Evolutionary conservation across 2,329 filamentous ascomycete genomes (phyloP).

Genomic region (Ophiobolus disseminans): DNA sequence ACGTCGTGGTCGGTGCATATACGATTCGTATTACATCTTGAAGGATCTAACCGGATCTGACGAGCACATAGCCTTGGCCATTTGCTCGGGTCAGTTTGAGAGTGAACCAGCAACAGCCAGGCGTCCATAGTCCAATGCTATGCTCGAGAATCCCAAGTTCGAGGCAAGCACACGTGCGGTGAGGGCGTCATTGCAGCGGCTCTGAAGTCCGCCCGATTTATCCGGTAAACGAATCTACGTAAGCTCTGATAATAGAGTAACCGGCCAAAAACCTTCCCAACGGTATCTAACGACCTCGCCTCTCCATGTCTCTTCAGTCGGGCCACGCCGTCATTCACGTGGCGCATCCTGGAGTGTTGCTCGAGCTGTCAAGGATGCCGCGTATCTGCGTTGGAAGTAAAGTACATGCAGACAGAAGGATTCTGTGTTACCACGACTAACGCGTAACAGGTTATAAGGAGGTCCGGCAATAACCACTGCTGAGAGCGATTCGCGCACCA

Average conservation of each 20-base stretch:
- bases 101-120: too few relatives aligned
- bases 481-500: too few relatives aligned
- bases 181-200: not conserved
- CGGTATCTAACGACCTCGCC: not conserved
- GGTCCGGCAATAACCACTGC: too few relatives aligned
- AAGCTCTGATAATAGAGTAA: not conserved
- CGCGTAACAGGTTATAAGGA: too few relatives aligned
- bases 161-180: not conserved
- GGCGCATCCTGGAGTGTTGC: not conserved
- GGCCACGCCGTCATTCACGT: not conserved
- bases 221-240: not conserved
- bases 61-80: too few relatives aligned
- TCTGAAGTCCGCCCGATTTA: not conserved
- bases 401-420: not conserved
- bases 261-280: not conserved
- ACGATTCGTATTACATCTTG: too few relatives aligned
- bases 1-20: too few relatives aligned
- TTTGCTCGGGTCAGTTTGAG: too few relatives aligned
- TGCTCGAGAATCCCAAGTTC: not conserved
- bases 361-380: not conserved
- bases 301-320: not conserved
- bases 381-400: not conserved
- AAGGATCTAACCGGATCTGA: too few relatives aligned
- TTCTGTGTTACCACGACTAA: too few relatives aligned
- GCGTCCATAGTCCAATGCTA: too few relatives aligned